Percentiles rank a stretch among this genome's conserved stretches.
phyloP scores from a whole-genome alignment of 305 asterid species.

The Solanum aculeatissimum region DNA sequence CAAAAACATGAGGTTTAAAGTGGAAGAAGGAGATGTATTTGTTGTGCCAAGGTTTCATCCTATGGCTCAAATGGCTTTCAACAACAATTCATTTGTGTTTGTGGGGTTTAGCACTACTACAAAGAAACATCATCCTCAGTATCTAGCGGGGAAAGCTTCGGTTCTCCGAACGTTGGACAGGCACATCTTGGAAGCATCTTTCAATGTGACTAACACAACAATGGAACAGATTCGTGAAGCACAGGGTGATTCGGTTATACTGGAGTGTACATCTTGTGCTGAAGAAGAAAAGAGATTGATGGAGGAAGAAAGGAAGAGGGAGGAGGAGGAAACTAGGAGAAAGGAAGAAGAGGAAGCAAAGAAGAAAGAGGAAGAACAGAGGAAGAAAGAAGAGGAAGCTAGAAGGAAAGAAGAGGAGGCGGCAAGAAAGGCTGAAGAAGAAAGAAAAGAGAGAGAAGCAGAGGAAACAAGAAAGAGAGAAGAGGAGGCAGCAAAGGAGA shows the following conservation, averaged over 20 bases:
- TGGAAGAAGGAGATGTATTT: conserved; percentile 65
- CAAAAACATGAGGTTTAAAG: conserved; percentile 31
- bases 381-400: not conserved
- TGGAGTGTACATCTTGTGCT: conserved; percentile 66
- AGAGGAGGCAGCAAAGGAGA: not conserved
- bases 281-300: conserved; percentile 52
- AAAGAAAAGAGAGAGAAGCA: not conserved
- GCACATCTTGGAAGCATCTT: conserved; percentile 38
- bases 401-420: conserved; percentile 9
- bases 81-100: conserved; percentile 57
- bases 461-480: conserved; percentile 9
- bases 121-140: conserved; percentile 63
- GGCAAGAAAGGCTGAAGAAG: conserved; percentile 5
- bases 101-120: conserved; percentile 51
- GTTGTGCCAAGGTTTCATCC: conserved; percentile 61
- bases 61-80: conserved; percentile 84
- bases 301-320: conserved; percentile 42
- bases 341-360: conserved; percentile 19
- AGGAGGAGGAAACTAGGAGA: conserved; percentile 13
- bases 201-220: conserved; percentile 28
- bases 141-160: conserved; percentile 59
- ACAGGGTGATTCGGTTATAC: conserved; percentile 43
- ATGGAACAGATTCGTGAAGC: conserved; percentile 28
- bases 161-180: conserved; percentile 41
- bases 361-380: conserved; percentile 10